phyloP scores from a whole-genome alignment of 164 flowering plant species.

The Annona cherimola region DNA sequence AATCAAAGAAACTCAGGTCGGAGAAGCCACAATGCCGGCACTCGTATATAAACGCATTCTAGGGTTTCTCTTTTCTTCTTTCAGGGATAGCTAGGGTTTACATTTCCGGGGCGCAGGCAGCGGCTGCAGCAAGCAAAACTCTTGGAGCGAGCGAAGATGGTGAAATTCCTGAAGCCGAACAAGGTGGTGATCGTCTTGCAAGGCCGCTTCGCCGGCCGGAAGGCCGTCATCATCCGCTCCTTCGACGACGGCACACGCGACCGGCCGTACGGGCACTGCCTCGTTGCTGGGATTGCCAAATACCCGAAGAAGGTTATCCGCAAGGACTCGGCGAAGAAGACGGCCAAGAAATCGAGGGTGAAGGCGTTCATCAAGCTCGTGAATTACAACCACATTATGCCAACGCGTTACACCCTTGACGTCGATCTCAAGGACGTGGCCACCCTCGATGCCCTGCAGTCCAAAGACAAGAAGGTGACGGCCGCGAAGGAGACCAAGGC shows the following conservation, averaged over 20 bases:
- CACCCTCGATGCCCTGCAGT: constrained; percentile 25
- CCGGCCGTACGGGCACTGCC: constrained; percentile 46
- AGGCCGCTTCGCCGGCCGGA: constrained; percentile 49
- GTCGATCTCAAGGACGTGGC: constrained; percentile 37
- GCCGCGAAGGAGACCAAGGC: constrained; percentile 42
- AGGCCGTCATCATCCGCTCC: constrained; percentile 41
- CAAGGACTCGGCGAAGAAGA: constrained; percentile 49
- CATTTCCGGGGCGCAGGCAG: not conserved
- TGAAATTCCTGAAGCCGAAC: constrained; percentile 46
- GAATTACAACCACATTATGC: constrained; percentile 37
- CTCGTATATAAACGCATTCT: too few relatives aligned
- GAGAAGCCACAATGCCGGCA: too few relatives aligned
- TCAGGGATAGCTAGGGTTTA: too few relatives aligned
- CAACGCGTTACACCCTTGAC: constrained; percentile 41
- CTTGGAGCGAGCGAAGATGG: constrained; percentile 23
- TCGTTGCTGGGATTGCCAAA: constrained; percentile 45
- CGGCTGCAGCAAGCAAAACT: not conserved
- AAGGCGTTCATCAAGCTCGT: constrained; percentile 46
- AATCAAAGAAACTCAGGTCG: too few relatives aligned
- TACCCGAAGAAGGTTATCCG: constrained; percentile 50
- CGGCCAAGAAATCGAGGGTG: constrained; percentile 48
- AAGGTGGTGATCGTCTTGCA: constrained; percentile 49
- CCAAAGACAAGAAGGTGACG: constrained; percentile 42
- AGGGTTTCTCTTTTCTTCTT: too few relatives aligned
- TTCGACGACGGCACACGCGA: constrained; percentile 57